phyloP scores from a whole-genome alignment of 2,329 filamentous ascomycete species.

The Sporothrix inflata region DNA sequence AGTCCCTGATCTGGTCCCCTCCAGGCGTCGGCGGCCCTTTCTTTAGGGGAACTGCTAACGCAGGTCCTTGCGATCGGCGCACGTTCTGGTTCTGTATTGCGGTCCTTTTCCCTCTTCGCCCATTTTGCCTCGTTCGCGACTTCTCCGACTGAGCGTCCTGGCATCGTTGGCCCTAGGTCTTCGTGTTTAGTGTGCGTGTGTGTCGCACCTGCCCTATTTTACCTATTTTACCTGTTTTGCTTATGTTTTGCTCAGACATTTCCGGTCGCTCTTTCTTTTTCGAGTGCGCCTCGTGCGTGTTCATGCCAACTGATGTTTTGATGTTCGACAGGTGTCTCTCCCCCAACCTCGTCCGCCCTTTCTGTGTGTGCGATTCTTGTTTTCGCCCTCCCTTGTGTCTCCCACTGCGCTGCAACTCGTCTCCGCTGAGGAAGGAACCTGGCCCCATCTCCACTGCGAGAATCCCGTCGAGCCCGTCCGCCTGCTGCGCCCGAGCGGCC shows the following conservation, averaged over 20 bases:
- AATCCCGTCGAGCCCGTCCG: slow-evolving; percentile 23
- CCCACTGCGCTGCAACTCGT: neutral
- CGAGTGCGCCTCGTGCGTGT: slow-evolving; percentile 5
- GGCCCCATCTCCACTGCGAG: neutral
- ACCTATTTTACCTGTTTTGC: slow-evolving; percentile 17
- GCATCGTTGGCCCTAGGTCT: neutral
- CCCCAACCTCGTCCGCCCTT: slow-evolving; percentile 9
- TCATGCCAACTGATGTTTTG: slow-evolving; percentile 10
- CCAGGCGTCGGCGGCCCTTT: slow-evolving; percentile 10
- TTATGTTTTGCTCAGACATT: neutral
- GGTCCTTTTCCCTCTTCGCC: neutral
- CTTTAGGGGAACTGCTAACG: neutral
- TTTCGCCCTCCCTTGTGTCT: neutral
- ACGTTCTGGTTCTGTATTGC: neutral
- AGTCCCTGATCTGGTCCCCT: slow-evolving; percentile 9
- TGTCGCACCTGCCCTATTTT: slow-evolving; percentile 9
- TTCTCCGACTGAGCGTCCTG: neutral
- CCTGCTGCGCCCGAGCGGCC: slow-evolving; percentile 18
- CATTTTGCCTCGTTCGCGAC: slow-evolving; percentile 5
- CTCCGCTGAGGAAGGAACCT: slow-evolving; percentile 15
- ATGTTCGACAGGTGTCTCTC: slow-evolving; percentile 19
- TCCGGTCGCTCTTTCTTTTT: slow-evolving; percentile 1
- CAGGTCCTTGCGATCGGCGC: slow-evolving; percentile 9
- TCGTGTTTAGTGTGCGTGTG: neutral
- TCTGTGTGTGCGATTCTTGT: neutral